These are phyloP conservation scores for Ascochyta fabae DNA, from an alignment of 2,329 filamentous ascomycete species.

Conservation along the genomic window DNA sequence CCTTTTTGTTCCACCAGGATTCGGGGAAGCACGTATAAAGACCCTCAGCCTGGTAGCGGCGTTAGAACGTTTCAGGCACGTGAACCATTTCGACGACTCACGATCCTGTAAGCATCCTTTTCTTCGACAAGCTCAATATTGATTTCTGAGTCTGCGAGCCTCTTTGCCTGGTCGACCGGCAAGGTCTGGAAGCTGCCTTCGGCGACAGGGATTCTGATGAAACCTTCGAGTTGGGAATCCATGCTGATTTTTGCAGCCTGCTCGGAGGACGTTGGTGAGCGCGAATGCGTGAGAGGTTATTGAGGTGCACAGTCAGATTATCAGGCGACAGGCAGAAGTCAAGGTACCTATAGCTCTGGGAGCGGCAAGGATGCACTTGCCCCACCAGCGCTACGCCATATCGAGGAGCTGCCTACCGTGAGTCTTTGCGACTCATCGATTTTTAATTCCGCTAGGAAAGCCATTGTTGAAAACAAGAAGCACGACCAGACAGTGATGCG, in stretches of 20 bases:
- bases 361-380: background rate
- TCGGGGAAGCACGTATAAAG: conserved; percentile 36
- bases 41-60: conserved; percentile 31
- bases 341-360: background rate
- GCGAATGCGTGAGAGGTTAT: too few relatives aligned
- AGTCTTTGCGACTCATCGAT: background rate
- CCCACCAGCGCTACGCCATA: conserved; percentile 5
- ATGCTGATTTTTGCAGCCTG: conserved; percentile 5
- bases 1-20: conserved; percentile 29
- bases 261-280: too few relatives aligned
- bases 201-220: conserved; percentile 23
- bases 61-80: background rate
- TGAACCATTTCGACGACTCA: conserved; percentile 6
- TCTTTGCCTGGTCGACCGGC: conserved; percentile 26
- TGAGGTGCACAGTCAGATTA: background rate
- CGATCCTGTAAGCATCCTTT: conserved; percentile 28
- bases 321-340: background rate
- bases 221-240: conserved; percentile 21
- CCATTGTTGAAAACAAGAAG: too few relatives aligned
- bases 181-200: conserved; percentile 22
- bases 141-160: conserved; percentile 28
- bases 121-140: conserved; percentile 24
- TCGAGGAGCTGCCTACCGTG: conserved; percentile 3
- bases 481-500: too few relatives aligned
- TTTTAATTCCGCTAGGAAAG: background rate